Evolutionary conservation across 345 rosid species (phyloP).

Genomic region (Eucalyptus cloeziana): DNA sequence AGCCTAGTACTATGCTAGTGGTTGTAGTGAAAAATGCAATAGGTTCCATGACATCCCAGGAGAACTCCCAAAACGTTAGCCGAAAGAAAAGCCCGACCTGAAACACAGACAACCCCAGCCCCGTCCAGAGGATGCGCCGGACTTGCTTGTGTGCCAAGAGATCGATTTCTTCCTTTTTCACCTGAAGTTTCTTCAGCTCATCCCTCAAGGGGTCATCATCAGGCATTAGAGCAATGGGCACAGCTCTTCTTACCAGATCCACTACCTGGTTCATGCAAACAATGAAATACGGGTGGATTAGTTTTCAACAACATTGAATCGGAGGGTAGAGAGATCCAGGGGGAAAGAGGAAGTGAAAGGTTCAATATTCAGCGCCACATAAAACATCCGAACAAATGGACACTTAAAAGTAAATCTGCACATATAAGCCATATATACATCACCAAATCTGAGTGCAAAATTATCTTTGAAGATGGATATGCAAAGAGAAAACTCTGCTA

Average conservation of each 20-base stretch:
- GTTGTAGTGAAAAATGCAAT: slow-evolving; percentile 73
- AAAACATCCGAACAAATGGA: neutral
- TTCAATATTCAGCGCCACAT: neutral
- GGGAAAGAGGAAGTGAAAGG: neutral
- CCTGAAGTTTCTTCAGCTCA: slow-evolving; percentile 59
- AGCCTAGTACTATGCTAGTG: slow-evolving; percentile 63
- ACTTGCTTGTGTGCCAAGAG: slow-evolving; percentile 85
- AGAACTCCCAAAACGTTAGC: slow-evolving; percentile 95
- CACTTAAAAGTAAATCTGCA: neutral
- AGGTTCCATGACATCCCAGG: slow-evolving; percentile 99
- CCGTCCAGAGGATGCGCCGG: slow-evolving; percentile 62
- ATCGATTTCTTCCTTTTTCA: slow-evolving; percentile 78
- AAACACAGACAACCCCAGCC: slow-evolving; percentile 45
- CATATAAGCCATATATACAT: neutral
- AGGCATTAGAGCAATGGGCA: slow-evolving; percentile 57
- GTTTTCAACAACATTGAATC: neutral
- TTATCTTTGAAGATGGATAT: neutral
- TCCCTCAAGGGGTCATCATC: slow-evolving; percentile 56
- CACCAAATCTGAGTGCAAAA: neutral
- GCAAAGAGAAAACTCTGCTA: neutral
- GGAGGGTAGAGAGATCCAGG: neutral
- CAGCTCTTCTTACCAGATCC: slow-evolving; percentile 69
- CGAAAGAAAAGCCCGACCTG: slow-evolving; percentile 76
- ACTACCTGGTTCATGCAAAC: slow-evolving; percentile 44
- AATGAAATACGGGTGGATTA: neutral